Conservation (phyloP, 2,329 filamentous ascomycete species). For the Claviceps spartinae region DNA sequence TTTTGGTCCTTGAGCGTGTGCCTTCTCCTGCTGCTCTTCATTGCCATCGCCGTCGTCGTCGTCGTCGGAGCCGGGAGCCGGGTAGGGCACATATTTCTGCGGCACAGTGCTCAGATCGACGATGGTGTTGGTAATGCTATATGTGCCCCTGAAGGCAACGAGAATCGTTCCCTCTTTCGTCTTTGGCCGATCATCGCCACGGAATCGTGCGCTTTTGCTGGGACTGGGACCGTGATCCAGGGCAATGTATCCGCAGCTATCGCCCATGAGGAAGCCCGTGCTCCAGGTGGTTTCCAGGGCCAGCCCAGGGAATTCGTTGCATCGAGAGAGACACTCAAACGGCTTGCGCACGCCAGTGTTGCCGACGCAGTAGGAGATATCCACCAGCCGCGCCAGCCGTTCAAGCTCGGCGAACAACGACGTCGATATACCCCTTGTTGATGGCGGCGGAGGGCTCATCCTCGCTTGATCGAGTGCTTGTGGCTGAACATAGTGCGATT, state of each 20-base stretch:
- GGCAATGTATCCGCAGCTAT: slow-evolving; percentile 88
- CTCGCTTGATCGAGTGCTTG: background rate
- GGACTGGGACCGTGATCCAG: slow-evolving; percentile 47
- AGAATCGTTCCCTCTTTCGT: slow-evolving; percentile 40
- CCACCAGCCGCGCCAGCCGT: slow-evolving; percentile 78
- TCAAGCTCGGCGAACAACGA: slow-evolving; percentile 70
- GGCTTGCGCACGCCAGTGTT: slow-evolving; percentile 68
- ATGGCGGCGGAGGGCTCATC: background rate
- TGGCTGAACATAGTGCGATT: background rate
- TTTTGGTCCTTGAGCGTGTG: slow-evolving; percentile 24
- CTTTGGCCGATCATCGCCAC: slow-evolving; percentile 5
- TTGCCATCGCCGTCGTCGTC: slow-evolving; percentile 26
- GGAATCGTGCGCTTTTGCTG: slow-evolving; percentile 9
- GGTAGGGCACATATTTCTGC: slow-evolving; percentile 84
- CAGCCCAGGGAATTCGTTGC: slow-evolving; percentile 67
- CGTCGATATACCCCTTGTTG: slow-evolving; percentile 32
- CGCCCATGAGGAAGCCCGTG: slow-evolving; percentile 71
- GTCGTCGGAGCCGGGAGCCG: slow-evolving; percentile 35
- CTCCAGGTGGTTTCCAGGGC: slow-evolving; percentile 79
- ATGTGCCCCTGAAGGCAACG: slow-evolving; percentile 86
- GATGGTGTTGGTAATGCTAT: slow-evolving; percentile 84
- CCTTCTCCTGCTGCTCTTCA: slow-evolving; percentile 3
- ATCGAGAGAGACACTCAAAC: slow-evolving; percentile 75
- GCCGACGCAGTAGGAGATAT: slow-evolving; percentile 90
- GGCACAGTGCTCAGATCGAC: slow-evolving; percentile 80